These are phyloP conservation scores for Calonectria pauciramosa DNA, from an alignment of 2,329 filamentous ascomycete species.

Conservation along the genomic window DNA sequence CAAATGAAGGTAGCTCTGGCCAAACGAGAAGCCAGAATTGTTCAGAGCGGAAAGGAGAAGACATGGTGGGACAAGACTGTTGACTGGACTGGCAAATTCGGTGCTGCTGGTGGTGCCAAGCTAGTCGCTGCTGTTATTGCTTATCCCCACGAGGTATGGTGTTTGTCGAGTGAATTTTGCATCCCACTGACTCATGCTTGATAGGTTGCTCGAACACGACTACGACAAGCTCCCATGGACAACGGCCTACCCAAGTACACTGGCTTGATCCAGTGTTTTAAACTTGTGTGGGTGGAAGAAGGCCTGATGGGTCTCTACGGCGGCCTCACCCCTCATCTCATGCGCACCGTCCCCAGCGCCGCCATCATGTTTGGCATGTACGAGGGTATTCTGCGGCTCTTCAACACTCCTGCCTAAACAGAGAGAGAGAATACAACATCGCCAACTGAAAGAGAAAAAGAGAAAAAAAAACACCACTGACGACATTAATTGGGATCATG, in stretches of 20 bases:
- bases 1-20: slow-evolving; percentile 85
- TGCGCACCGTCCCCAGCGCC: slow-evolving; percentile 91
- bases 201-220: slow-evolving; percentile 83
- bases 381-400: slow-evolving; percentile 68
- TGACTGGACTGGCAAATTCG: slow-evolving; percentile 83
- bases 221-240: slow-evolving; percentile 85
- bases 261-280: slow-evolving; percentile 89
- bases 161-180: neutral
- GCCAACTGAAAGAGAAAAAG: neutral
- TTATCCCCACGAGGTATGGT: slow-evolving; percentile 88
- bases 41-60: slow-evolving; percentile 71
- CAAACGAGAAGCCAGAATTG: slow-evolving; percentile 71
- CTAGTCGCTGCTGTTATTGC: slow-evolving; percentile 86
- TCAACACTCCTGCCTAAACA: slow-evolving; percentile 54
- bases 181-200: slow-evolving; percentile 7
- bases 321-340: slow-evolving; percentile 90
- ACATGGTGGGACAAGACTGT: slow-evolving; percentile 81
- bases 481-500: neutral
- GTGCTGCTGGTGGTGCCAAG: slow-evolving; percentile 87
- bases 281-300: slow-evolving; percentile 88
- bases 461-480: neutral
- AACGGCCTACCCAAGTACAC: slow-evolving; percentile 86
- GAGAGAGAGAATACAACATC: neutral
- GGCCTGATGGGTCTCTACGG: slow-evolving; percentile 89
- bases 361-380: slow-evolving; percentile 98